Base-by-base conservation (phyloP, 2,329 filamentous ascomycete species). In the Nemania sp. region DNA sequence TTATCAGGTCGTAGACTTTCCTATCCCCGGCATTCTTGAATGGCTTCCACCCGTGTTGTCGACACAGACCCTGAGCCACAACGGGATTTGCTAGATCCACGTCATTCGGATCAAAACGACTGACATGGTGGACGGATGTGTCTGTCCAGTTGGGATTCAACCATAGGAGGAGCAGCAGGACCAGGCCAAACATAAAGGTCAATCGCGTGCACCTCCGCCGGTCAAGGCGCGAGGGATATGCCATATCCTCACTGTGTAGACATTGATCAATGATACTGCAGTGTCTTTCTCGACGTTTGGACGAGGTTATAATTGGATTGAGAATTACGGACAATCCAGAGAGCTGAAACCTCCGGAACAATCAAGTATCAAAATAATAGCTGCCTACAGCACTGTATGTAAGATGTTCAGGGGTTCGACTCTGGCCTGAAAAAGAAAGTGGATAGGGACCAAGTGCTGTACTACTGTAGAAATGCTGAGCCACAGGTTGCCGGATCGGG, bases 1-100 rank as follows among this genome's bases (percentile, higher is more conserved):
- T 85, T 73, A 89, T 82, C 1, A 91, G 80, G 74, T 91, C 89
- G 76, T 88, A 89, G 35, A 89, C 80, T 74, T 87, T 88, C 58
- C 87, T 82, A 54, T 74, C 72, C 20, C 67, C 63, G 20, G 67
- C 70, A n/a, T 70, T 66, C 4, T 64, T 57, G 70, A 79, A 83
- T 2, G 79, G 77, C 41, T 75, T 69, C 79, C 82, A 82, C 29
- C 81, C 79, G 66, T 83, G 79, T 7, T 74, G 74, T 26, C 74
- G 73, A 73, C 83, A 85, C 41, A 78, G 66, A 43, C 58, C 57
- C 61, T 70, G 72, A 18, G 72, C 69, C 10, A 67, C 71, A 7
- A 60, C 69, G 13, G 72, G 65, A 51, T 73, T 69, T 6, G 68
- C 62, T 11, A 76, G 45, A 47, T 76, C 68, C 13, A 74, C 15